Conservation (phyloP, 345 rosid species). For the Isatis tinctoria region DNA sequence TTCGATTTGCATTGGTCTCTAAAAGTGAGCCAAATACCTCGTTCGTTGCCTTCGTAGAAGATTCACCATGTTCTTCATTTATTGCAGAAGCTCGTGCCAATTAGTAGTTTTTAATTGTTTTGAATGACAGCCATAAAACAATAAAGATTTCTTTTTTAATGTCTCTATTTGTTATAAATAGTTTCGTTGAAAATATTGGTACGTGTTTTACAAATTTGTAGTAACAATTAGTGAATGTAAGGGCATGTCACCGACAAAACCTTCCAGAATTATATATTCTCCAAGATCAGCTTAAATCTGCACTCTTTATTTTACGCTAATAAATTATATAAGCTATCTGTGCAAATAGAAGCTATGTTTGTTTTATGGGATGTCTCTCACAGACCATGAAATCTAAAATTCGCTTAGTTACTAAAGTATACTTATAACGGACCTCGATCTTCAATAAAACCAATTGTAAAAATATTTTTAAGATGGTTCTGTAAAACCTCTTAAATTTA, state of each 20-base stretch:
- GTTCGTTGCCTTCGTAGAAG: conserved; percentile 29
- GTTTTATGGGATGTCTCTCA: background rate
- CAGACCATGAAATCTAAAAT: background rate
- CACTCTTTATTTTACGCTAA: background rate
- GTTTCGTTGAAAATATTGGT: background rate
- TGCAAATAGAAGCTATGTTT: background rate
- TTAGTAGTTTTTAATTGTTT: background rate
- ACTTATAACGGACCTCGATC: background rate
- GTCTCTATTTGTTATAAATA: background rate
- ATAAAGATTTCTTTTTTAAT: background rate
- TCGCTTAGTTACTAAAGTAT: background rate
- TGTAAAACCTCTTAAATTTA: too few species aligned
- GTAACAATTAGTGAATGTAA: background rate
- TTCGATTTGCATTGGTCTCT: conserved; percentile 13
- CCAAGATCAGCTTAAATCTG: background rate
- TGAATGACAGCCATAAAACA: background rate
- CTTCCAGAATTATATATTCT: background rate
- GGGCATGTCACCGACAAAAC: conserved; percentile 26
- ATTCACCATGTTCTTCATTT: conserved; percentile 28
- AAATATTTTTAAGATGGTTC: too few species aligned
- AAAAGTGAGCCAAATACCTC: conserved; percentile 7
- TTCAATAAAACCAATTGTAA: background rate
- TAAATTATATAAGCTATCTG: background rate
- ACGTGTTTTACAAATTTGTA: background rate
- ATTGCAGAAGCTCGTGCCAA: conserved; percentile 17